phyloP scores from a whole-genome alignment of 306 rosid species.

The Glycyrrhiza uralensis region DNA sequence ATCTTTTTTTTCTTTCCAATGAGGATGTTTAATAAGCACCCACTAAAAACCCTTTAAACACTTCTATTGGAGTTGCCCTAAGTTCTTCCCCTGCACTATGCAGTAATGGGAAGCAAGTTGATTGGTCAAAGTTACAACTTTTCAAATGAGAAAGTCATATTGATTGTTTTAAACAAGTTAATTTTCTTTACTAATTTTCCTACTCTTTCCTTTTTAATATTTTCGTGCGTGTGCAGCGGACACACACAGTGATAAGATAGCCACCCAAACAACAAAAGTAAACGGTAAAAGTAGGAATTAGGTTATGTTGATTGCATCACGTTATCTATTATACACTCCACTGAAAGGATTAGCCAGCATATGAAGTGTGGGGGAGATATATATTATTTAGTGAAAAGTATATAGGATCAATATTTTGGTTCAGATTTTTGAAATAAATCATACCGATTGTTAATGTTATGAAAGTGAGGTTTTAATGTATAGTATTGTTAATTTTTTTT shows the following conservation, averaged over 20 bases:
- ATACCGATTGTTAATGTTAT: too few species aligned
- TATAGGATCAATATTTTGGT: not conserved
- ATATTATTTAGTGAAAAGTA: not conserved
- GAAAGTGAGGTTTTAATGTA: too few species aligned
- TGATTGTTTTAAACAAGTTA: not conserved
- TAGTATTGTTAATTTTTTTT: too few species aligned
- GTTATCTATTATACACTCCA: constrained; percentile 22
- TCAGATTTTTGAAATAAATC: not conserved
- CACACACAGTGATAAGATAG: not conserved
- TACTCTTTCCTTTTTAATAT: not conserved
- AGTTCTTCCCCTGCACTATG: too few species aligned
- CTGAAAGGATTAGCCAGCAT: not conserved
- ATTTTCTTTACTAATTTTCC: not conserved
- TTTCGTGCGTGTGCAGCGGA: not conserved
- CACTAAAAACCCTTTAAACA: too few species aligned
- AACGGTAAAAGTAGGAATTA: not conserved
- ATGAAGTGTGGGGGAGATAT: not conserved
- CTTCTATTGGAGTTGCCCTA: too few species aligned
- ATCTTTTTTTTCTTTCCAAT: too few species aligned
- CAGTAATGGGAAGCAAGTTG: too few species aligned
- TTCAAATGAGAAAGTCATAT: not conserved
- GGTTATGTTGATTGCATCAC: constrained; percentile 2
- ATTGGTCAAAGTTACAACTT: too few species aligned
- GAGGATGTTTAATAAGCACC: too few species aligned
- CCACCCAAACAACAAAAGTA: constrained; percentile 1